Evolutionary conservation across 1,139 yeast species (phyloP).

Genomic region (Scheffersomyces insectosa): DNA sequence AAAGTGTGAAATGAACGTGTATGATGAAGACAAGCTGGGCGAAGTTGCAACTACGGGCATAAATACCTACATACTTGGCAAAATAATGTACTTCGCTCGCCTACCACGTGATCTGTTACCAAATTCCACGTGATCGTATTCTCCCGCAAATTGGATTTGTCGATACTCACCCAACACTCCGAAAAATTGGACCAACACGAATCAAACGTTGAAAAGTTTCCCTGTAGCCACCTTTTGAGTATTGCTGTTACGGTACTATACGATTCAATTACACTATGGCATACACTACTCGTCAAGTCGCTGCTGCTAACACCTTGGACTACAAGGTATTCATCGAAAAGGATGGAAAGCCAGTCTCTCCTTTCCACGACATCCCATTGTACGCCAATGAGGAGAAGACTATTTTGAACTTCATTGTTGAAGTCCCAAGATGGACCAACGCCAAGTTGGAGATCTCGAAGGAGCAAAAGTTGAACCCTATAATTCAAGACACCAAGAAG

Average conservation of each 20-base stretch:
- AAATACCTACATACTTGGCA: conserved; percentile 13
- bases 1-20: conserved; percentile 62
- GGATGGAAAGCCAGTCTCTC: conserved; percentile 61
- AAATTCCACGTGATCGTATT: conserved; percentile 5
- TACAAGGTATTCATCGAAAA: conserved; percentile 75
- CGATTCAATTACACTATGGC: conserved; percentile 40
- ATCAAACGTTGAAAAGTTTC: not conserved
- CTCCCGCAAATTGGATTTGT: not conserved
- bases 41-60: conserved; percentile 1
- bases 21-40: conserved; percentile 7
- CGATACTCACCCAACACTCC: not conserved
- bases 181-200: not conserved
- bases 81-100: conserved; percentile 2
- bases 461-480: conserved; percentile 77
- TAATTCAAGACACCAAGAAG: conserved; percentile 89
- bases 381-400: conserved; percentile 61
- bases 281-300: conserved; percentile 81
- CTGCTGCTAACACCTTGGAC: conserved; percentile 89
- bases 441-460: conserved; percentile 90
- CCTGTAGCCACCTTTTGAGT: not conserved
- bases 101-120: not conserved
- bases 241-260: not conserved
- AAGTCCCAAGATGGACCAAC: conserved; percentile 94
- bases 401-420: conserved; percentile 85
- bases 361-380: conserved; percentile 89